phyloP scores from a whole-genome alignment of 177 flowering plant genomes.

The Tripterygium wilfordii region DNA sequence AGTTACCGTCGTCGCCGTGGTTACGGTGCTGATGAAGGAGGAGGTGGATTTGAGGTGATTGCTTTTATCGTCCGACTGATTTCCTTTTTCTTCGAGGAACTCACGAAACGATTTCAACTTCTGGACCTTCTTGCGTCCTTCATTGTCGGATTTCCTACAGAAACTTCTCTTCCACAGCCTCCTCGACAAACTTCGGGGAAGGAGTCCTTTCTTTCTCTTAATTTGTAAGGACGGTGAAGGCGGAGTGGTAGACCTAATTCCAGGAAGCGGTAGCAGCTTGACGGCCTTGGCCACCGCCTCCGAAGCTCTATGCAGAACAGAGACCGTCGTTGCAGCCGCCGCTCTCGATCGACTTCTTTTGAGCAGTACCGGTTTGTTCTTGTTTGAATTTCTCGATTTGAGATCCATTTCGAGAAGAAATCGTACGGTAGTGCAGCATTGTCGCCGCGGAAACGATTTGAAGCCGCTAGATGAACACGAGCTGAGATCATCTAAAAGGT shows the following conservation, averaged over 20 bases:
- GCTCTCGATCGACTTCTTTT: constrained; percentile 17
- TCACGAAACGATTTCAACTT: constrained; percentile 45
- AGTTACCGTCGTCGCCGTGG: constrained; percentile 5
- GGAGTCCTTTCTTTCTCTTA: constrained; percentile 6
- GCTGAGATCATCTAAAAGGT: constrained; percentile 47
- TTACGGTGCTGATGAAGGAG: constrained; percentile 1
- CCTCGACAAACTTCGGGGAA: constrained; percentile 38
- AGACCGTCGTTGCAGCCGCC: constrained; percentile 20
- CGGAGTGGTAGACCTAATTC: constrained; percentile 15
- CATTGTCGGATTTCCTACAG: constrained; percentile 25
- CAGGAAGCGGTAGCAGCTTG: constrained; percentile 27
- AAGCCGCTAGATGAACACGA: constrained; percentile 75
- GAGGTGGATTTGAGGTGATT: too few species aligned
- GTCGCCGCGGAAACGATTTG: constrained; percentile 48
- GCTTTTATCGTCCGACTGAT: constrained; percentile 21
- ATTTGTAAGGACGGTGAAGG: neutral
- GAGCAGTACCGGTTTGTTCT: neutral
- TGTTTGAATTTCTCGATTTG: constrained; percentile 14
- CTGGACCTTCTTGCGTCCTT: constrained; percentile 14
- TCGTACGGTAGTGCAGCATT: constrained; percentile 44
- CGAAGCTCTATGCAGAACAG: constrained; percentile 54
- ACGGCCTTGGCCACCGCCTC: constrained; percentile 45
- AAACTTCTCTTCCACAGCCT: constrained; percentile 37
- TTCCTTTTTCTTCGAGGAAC: constrained; percentile 23
- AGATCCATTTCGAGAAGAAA: constrained; percentile 43